phyloP scores from a whole-genome alignment of 306 rosid species.

The Acacia crassicarpa region DNA sequence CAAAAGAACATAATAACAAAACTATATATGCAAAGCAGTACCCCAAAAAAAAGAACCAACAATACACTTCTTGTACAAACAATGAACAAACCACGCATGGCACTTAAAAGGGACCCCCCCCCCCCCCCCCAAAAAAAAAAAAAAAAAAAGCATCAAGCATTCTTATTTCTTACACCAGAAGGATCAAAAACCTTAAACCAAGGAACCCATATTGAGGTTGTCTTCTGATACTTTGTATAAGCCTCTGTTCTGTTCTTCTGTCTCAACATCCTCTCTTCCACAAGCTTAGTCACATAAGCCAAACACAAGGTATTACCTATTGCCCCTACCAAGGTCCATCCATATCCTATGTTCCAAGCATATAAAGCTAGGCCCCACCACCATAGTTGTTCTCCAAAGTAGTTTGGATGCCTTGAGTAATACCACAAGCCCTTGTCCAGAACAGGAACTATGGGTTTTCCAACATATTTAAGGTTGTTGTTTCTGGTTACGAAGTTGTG shows the following conservation, averaged over 20 bases:
- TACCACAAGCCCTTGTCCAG: slow-evolving; percentile 81
- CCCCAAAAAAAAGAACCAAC: not conserved
- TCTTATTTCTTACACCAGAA: slow-evolving; percentile 55
- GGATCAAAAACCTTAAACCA: slow-evolving; percentile 65
- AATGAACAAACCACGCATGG: slow-evolving; percentile 17
- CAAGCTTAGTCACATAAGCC: slow-evolving; percentile 83
- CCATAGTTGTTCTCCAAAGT: slow-evolving; percentile 91
- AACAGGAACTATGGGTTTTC: slow-evolving; percentile 53
- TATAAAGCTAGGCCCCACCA: slow-evolving; percentile 90
- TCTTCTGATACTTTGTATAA: slow-evolving; percentile 74
- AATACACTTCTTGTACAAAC: slow-evolving; percentile 27
- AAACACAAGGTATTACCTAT: slow-evolving; percentile 70
- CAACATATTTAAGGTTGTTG: slow-evolving; percentile 52
- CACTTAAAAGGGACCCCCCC: not conserved
- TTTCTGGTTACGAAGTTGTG: slow-evolving; percentile 61
- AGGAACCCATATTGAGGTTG: slow-evolving; percentile 88
- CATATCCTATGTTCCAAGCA: slow-evolving; percentile 72
- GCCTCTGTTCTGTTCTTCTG: slow-evolving; percentile 70
- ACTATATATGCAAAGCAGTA: not conserved
- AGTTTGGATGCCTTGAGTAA: slow-evolving; percentile 83
- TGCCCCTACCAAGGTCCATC: slow-evolving; percentile 73
- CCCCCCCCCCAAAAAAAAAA: too few relatives aligned
- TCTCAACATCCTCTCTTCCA: slow-evolving; percentile 80
- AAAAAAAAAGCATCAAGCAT: slow-evolving; percentile 38
- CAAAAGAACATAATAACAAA: slow-evolving; percentile 34